A percentile compares a stretch with the other conserved stretches of the same genome.
phyloP scores from a whole-genome alignment of 306 rosid genomes.

The Crataegus laevigata region DNA sequence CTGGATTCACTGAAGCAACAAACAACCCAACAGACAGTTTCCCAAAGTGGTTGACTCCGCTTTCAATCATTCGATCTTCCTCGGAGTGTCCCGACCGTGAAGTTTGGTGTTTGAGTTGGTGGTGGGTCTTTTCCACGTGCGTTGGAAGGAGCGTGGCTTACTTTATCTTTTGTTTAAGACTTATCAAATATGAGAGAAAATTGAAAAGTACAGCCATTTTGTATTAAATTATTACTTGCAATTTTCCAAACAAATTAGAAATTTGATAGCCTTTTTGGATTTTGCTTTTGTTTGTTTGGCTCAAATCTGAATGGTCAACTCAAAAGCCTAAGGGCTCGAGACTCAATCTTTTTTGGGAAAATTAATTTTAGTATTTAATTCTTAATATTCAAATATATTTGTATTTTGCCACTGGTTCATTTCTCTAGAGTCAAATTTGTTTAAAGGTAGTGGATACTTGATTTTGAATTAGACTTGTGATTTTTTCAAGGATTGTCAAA shows the following conservation, averaged over 20 bases:
- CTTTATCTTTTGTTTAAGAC: background rate
- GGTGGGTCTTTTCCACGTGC: background rate
- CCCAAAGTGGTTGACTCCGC: constrained; percentile 17
- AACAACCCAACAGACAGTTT: constrained; percentile 23
- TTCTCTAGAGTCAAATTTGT: too few species aligned
- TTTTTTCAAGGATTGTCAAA: too few species aligned
- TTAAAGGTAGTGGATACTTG: too few species aligned
- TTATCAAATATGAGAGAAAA: background rate
- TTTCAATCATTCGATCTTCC: background rate
- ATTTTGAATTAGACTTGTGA: too few species aligned
- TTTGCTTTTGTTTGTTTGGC: background rate
- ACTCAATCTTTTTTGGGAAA: too few species aligned
- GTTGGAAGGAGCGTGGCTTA: background rate
- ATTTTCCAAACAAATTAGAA: background rate
- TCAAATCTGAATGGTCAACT: constrained; percentile 6
- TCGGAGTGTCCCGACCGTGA: background rate
- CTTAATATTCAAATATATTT: too few species aligned
- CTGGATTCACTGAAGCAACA: constrained; percentile 34
- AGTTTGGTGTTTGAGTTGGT: background rate
- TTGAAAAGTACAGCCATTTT: background rate
- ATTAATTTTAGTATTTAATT: too few species aligned
- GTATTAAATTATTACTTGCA: constrained; percentile 1
- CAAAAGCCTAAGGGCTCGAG: background rate
- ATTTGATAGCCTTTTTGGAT: background rate
- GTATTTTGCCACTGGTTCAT: too few species aligned